Evolutionary conservation across 768 basidiomycete species (phyloP).

Genomic region (Mycena crocata): DNA sequence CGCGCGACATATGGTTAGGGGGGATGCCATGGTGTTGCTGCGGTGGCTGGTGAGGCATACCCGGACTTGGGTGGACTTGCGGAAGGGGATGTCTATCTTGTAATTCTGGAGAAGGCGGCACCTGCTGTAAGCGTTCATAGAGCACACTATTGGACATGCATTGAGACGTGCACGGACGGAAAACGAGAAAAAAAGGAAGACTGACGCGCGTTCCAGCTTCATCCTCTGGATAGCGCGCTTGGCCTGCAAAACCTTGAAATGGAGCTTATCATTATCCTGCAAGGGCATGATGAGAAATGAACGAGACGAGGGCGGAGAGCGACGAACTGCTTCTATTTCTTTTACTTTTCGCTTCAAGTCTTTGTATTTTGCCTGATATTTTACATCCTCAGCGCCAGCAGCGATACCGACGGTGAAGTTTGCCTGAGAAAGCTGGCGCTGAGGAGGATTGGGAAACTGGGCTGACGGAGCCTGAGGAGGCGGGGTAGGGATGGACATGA

Average conservation of each 20-base stretch:
- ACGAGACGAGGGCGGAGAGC: constrained; percentile 25
- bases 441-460: constrained; percentile 20
- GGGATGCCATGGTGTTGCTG: constrained; percentile 22
- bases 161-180: constrained; percentile 29
- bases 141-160: constrained; percentile 63
- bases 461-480: constrained; percentile 25
- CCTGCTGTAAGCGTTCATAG: constrained; percentile 79
- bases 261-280: constrained; percentile 91
- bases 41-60: constrained; percentile 50
- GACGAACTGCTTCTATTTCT: constrained; percentile 83
- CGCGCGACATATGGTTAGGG: constrained; percentile 46
- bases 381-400: constrained; percentile 85
- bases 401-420: constrained; percentile 70
- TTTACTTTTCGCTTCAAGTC: constrained; percentile 90
- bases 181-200: constrained; percentile 41
- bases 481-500: constrained; percentile 13
- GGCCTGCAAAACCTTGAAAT: constrained; percentile 82
- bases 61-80: constrained; percentile 47
- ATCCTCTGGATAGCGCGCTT: constrained; percentile 88
- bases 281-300: constrained; percentile 32
- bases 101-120: constrained; percentile 66
- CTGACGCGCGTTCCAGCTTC: constrained; percentile 90
- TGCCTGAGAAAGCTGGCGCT: constrained; percentile 41
- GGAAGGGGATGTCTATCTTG: constrained; percentile 53
- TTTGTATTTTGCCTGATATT: constrained; percentile 90